phyloP scores from a whole-genome alignment of 176 grass and related monocot genomes.

The Otatea glauca region DNA sequence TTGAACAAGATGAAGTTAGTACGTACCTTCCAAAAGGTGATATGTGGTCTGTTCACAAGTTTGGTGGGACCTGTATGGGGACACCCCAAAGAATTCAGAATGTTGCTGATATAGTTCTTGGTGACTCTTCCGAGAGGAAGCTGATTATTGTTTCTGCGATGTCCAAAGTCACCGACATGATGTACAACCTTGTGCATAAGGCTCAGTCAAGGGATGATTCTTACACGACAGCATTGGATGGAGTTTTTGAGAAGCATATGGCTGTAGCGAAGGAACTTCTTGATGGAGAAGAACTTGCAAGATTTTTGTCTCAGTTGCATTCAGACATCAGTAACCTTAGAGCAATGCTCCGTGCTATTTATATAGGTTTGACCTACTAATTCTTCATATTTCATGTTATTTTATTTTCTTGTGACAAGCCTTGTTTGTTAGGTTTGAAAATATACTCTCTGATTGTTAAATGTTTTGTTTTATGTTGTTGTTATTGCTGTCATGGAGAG shows the following conservation, averaged over 20 bases:
- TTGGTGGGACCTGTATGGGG: conserved; percentile 98
- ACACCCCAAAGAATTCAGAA: conserved; percentile 88
- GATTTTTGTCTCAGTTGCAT: conserved; percentile 83
- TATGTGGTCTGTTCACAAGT: conserved; percentile 99
- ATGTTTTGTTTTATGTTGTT: no score
- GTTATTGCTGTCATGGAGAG: no score
- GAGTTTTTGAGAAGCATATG: conserved; percentile 92
- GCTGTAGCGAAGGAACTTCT: conserved; percentile 81
- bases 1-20: conserved; percentile 69
- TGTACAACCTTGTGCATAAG: conserved; percentile 91
- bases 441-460: no score
- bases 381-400: no score
- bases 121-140: conserved; percentile 87
- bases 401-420: no score
- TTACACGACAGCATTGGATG: conserved; percentile 65
- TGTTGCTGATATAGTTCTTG: conserved; percentile 83
- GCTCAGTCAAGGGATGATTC: conserved; percentile 90
- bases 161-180: conserved; percentile 98
- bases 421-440: no score
- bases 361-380: conserved; percentile 65
- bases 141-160: conserved; percentile 94
- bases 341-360: conserved; percentile 96
- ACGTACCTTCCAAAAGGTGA: conserved; percentile 78
- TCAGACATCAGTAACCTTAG: conserved; percentile 79
- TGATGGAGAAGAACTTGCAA: conserved; percentile 86